These are phyloP conservation scores for Fraxinus baroniana DNA, from an alignment of 305 asterid genomes.

Conservation along the genomic window DNA sequence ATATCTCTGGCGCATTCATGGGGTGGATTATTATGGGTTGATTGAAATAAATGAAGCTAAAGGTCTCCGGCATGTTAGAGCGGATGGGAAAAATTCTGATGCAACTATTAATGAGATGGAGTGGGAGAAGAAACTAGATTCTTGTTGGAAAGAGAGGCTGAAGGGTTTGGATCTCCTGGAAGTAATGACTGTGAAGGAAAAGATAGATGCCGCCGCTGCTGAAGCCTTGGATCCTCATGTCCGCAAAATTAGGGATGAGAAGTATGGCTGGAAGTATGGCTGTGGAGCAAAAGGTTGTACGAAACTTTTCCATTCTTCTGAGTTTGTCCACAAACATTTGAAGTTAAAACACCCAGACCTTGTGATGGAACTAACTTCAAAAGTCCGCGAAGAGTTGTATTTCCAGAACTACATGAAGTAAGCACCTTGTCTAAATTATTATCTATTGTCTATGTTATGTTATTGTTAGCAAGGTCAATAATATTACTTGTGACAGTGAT, in stretches of 20 bases:
- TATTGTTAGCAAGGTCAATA: constrained; percentile 21
- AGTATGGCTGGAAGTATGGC: constrained; percentile 99
- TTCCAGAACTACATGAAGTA: constrained; percentile 91
- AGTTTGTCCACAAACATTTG: constrained; percentile 88
- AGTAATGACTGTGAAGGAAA: constrained; percentile 87
- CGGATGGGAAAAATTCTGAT: constrained; percentile 55
- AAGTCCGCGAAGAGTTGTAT: constrained; percentile 91
- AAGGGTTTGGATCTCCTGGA: constrained; percentile 87
- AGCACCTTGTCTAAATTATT: constrained; percentile 28
- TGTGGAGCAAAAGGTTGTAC: constrained; percentile 99
- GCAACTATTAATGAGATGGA: constrained; percentile 54
- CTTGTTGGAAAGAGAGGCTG: constrained; percentile 88
- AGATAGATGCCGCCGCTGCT: constrained; percentile 82
- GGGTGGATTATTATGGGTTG: constrained; percentile 89
- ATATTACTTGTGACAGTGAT: constrained; percentile 55
- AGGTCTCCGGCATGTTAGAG: constrained; percentile 84
- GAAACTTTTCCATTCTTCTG: constrained; percentile 93
- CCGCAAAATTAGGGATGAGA: constrained; percentile 97
- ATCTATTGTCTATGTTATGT: constrained; percentile 7
- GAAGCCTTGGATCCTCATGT: constrained; percentile 95
- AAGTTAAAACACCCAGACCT: constrained; percentile 92
- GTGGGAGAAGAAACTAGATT: constrained; percentile 83
- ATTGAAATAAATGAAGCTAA: constrained; percentile 79
- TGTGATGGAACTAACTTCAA: constrained; percentile 67
- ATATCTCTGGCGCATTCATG: constrained; percentile 98